Evolutionary conservation across 495 filamentous ascomycete species (phyloP), one percentile per base, ranked within the genome.

Genomic region (Chaetomidium leptoderma): DNA sequence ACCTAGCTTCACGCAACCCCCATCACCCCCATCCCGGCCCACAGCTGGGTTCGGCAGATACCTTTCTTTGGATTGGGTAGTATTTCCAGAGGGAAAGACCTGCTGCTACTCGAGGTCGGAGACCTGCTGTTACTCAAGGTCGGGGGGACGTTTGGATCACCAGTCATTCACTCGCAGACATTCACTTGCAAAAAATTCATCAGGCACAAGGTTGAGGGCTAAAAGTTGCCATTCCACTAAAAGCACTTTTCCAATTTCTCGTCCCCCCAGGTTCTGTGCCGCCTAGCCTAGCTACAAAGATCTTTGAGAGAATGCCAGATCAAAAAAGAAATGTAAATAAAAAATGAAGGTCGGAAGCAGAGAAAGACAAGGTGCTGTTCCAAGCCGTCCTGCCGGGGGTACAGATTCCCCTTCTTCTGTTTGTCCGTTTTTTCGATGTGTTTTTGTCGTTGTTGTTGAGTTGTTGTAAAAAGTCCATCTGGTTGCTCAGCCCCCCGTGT

Each of bases 281-380:
- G 49, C 35, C 43, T 36, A 58, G 55, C 55, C 57, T 53, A 58
- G 56, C 56, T 52, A 59, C 57, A 59, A 58, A 53, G 56, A 58
- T 58, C 47, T 30, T 44, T 19, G 33, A 24, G 30, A 39, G 24
- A 39, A 56, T n/a, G 23, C 1, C 2, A 39, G 32, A 37, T 8
- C 29, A 47, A 55, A 47, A 29, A 36, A 50, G 32, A 21, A 23
- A 17, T 33, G 11, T 44, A 2, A 16, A 26, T 19, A 16, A 19
- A 11, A 23, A 56, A 40, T 29, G 54, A 56, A 3, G 48, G 55
- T 58, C 29, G 39, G 17, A 10, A 51, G 44, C 42, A 57, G 35
- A 51, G 44, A 30, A 57, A 26, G 45, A 21, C 1, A 37, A 29
- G 19, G 42, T 30, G 43, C 43, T 48, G 35, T 49, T 57, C 45